Evolutionary conservation across 83 land plant genomes (phyloP).

Genomic region (Picea mariana): DNA sequence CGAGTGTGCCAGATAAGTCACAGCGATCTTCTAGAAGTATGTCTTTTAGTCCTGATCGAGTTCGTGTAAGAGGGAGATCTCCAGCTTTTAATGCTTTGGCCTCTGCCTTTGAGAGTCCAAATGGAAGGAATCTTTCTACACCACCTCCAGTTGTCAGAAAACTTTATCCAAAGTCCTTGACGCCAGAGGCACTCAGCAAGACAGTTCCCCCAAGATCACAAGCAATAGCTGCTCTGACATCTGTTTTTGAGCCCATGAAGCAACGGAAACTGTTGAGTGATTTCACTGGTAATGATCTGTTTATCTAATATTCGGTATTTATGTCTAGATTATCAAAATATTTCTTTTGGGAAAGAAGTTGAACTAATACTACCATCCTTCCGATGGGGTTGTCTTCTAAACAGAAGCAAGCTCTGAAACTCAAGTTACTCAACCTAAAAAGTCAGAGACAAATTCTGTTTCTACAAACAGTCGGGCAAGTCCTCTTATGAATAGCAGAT

Average conservation of each 20-base stretch:
- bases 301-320: background rate
- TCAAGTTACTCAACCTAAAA: conserved; percentile 22
- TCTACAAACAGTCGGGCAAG: background rate
- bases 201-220: conserved; percentile 55
- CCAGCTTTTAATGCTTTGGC: conserved; percentile 80
- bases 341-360: background rate
- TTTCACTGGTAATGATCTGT: background rate
- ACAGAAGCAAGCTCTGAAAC: conserved; percentile 35
- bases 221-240: conserved; percentile 76
- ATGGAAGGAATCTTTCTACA: conserved; percentile 67
- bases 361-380: background rate
- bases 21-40: conserved; percentile 68
- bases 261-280: conserved; percentile 28
- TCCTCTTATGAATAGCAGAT: no score
- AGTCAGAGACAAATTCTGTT: conserved; percentile 21
- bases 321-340: background rate
- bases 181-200: conserved; percentile 46
- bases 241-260: conserved; percentile 51
- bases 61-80: conserved; percentile 77
- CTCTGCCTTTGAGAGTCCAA: conserved; percentile 64
- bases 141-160: conserved; percentile 70
- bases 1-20: conserved; percentile 57
- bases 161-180: conserved; percentile 63
- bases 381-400: conserved; percentile 2
- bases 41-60: conserved; percentile 77